A percentile compares a stretch with the other conserved stretches of the same genome.
Conservation (phyloP, 2,329 filamentous ascomycete genomes). For the Aspergillus viridinutans region DNA sequence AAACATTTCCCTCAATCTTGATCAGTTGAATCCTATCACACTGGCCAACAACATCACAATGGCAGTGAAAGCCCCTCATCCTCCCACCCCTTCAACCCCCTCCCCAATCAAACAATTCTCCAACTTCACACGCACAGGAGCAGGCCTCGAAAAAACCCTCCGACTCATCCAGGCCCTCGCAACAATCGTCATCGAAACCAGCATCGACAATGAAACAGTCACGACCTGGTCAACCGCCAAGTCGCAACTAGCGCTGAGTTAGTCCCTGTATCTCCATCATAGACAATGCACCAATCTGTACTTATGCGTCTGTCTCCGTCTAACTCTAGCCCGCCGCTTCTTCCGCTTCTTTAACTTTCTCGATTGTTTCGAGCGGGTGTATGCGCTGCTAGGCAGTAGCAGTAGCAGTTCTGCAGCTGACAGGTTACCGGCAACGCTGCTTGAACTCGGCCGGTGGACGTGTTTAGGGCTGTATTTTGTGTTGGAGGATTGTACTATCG, state of each 20-base stretch:
- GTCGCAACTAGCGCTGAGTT: slow-evolving; percentile 40
- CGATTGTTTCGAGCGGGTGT: slow-evolving; percentile 54
- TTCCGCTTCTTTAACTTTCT: slow-evolving; percentile 67
- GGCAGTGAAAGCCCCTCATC: background rate
- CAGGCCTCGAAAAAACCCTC: slow-evolving; percentile 32
- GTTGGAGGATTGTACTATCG: slow-evolving; percentile 61
- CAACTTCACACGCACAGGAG: slow-evolving; percentile 23
- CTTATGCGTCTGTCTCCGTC: background rate
- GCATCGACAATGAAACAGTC: slow-evolving; percentile 17
- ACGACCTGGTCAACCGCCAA: slow-evolving; percentile 30
- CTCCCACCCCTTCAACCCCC: background rate
- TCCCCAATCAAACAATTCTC: slow-evolving; percentile 17
- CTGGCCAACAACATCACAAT: background rate
- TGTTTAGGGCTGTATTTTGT: slow-evolving; percentile 65
- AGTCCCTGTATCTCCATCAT: slow-evolving; percentile 5
- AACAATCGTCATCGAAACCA: slow-evolving; percentile 19
- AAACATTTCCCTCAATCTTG: background rate
- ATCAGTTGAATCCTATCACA: background rate
- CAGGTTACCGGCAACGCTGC: slow-evolving; percentile 26
- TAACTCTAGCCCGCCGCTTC: slow-evolving; percentile 51
- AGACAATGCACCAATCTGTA: background rate
- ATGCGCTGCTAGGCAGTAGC: slow-evolving; percentile 32
- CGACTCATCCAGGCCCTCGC: slow-evolving; percentile 31
- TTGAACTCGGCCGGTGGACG: slow-evolving; percentile 55
- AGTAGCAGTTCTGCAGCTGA: slow-evolving; percentile 4